A percentile compares a stretch with the other conserved stretches of the same genome.
These are phyloP conservation scores for Phanerochaete carnosa DNA, from an alignment of 768 basidiomycete genomes.

Conservation along the genomic window DNA sequence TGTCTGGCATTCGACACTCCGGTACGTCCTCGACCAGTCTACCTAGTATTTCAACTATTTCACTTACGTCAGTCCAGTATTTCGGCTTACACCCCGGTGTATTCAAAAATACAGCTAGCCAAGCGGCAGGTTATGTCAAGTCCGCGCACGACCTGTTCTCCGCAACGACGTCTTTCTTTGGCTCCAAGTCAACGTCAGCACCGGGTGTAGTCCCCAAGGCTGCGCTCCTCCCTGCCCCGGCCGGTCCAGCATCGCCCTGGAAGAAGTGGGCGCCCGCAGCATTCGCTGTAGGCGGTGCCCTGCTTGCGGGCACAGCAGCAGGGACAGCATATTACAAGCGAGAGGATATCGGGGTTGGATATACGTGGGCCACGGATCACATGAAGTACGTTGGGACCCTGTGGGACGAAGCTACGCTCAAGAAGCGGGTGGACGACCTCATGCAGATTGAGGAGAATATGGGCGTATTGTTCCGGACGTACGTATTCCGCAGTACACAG, in stretches of 20 bases:
- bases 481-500: conserved; percentile 25
- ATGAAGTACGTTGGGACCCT: conserved; percentile 85
- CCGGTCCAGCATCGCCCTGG: conserved; percentile 36
- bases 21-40: conserved; percentile 50
- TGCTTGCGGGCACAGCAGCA: conserved; percentile 79
- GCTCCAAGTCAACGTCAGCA: conserved; percentile 17
- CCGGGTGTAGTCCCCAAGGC: conserved; percentile 30
- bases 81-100: conserved; percentile 83
- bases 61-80: conserved; percentile 46
- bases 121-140: conserved; percentile 67
- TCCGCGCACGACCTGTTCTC: conserved; percentile 60
- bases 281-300: conserved; percentile 67
- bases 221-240: conserved; percentile 22
- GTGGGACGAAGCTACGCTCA: conserved; percentile 73
- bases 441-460: conserved; percentile 55
- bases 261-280: conserved; percentile 66
- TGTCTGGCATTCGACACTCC: conserved; percentile 90
- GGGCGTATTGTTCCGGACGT: conserved; percentile 74
- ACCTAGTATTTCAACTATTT: background rate
- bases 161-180: conserved; percentile 46
- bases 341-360: conserved; percentile 68
- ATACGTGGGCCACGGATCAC: conserved; percentile 80
- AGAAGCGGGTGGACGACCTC: conserved; percentile 58
- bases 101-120: conserved; percentile 80
- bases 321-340: conserved; percentile 82